Evolutionary conservation across 2,329 filamentous ascomycete genomes (phyloP).

Genomic region (Nemania serpens): DNA sequence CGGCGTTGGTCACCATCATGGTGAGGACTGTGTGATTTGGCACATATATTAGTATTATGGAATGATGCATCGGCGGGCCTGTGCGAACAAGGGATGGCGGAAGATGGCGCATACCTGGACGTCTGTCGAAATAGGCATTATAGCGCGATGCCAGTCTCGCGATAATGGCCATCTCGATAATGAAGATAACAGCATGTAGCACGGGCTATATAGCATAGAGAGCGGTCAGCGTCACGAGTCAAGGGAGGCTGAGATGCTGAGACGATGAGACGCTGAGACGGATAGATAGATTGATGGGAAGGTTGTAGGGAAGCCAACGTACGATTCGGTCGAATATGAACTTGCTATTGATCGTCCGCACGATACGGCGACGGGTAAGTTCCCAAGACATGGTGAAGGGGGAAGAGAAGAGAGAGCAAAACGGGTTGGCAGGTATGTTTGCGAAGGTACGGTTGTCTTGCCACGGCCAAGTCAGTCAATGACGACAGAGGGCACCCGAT

Average conservation of each 20-base stretch:
- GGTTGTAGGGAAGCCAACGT: slow-evolving; percentile 49
- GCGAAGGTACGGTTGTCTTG: no score
- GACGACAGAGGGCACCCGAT: no score
- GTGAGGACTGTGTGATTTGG: slow-evolving; percentile 74
- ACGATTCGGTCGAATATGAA: slow-evolving; percentile 77
- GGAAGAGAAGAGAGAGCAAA: neutral
- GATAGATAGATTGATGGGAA: neutral
- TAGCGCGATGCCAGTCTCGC: slow-evolving; percentile 84
- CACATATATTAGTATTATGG: slow-evolving; percentile 3
- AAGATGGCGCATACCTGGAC: slow-evolving; percentile 65
- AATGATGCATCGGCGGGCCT: no score
- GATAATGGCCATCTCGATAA: slow-evolving; percentile 87
- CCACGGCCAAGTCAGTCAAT: no score
- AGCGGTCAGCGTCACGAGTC: slow-evolving; percentile 11
- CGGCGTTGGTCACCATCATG: slow-evolving; percentile 98
- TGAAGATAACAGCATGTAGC: slow-evolving; percentile 80
- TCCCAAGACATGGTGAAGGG: slow-evolving; percentile 59
- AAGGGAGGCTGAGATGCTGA: neutral
- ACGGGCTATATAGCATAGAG: slow-evolving; percentile 67
- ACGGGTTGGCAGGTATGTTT: neutral
- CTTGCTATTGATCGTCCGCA: slow-evolving; percentile 70
- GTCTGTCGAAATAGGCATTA: slow-evolving; percentile 91
- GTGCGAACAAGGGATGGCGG: neutral
- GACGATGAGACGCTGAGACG: neutral
- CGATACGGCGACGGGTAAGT: slow-evolving; percentile 62